Evolutionary conservation across 2,329 filamentous ascomycete species (phyloP).

Genomic region (Dothistroma pini): DNA sequence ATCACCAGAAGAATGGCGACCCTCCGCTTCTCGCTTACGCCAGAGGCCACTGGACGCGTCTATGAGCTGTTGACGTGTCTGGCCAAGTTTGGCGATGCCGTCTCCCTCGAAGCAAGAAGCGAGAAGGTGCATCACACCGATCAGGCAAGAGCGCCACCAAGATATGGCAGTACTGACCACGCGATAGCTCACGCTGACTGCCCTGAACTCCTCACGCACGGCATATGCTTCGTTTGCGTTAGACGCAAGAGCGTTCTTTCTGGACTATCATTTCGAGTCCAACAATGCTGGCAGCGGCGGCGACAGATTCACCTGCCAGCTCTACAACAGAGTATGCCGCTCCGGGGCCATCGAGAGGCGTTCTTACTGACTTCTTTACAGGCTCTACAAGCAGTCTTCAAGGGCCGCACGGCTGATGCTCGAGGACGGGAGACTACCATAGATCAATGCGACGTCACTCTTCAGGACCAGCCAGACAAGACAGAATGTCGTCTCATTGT

Average conservation of each 20-base stretch:
- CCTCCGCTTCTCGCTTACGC: slow-evolving; percentile 68
- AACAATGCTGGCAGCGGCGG: slow-evolving; percentile 22
- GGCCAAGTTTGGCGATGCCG: slow-evolving; percentile 74
- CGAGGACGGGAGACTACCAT: slow-evolving; percentile 66
- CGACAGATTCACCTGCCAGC: slow-evolving; percentile 65
- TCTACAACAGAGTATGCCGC: slow-evolving; percentile 63
- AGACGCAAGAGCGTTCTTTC: slow-evolving; percentile 65
- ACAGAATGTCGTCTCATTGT: slow-evolving; percentile 69
- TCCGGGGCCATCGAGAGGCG: not conserved
- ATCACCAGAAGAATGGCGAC: slow-evolving; percentile 38
- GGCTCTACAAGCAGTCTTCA: slow-evolving; percentile 67
- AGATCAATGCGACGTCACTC: slow-evolving; percentile 68
- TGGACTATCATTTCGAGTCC: slow-evolving; percentile 60
- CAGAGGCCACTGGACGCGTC: slow-evolving; percentile 66
- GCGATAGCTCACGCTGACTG: slow-evolving; percentile 64
- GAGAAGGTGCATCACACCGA: slow-evolving; percentile 53
- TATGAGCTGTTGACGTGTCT: slow-evolving; percentile 72
- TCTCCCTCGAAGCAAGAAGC: slow-evolving; percentile 67
- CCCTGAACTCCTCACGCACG: slow-evolving; percentile 75
- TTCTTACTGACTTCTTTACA: slow-evolving; percentile 7
- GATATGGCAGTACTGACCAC: slow-evolving; percentile 11
- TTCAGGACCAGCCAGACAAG: slow-evolving; percentile 67
- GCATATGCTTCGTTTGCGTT: slow-evolving; percentile 72
- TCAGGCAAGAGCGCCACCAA: not conserved
- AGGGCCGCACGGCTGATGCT: slow-evolving; percentile 60